Evolutionary conservation across 2,329 filamentous ascomycete species (phyloP).

Genomic region (Alternaria alternata): DNA sequence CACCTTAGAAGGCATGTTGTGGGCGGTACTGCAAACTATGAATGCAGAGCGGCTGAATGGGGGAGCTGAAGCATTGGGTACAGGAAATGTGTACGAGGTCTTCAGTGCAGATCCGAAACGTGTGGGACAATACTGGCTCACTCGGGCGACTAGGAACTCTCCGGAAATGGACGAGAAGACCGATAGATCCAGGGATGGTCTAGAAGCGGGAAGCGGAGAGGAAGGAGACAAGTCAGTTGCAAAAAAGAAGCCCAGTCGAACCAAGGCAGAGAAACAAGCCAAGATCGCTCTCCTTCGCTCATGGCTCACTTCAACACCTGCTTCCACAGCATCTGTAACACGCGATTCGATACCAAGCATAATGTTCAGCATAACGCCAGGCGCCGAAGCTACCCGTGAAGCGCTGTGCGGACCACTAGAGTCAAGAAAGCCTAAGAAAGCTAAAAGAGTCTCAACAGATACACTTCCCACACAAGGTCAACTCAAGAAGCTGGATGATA

Average conservation of each 20-base stretch:
- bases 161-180: not conserved
- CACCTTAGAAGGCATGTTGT: constrained; percentile 81
- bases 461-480: constrained; percentile 1
- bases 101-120: constrained; percentile 48
- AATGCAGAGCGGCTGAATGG: not conserved
- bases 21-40: constrained; percentile 62
- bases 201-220: constrained; percentile 13
- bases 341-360: constrained; percentile 22
- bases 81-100: constrained; percentile 22
- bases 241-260: constrained; percentile 49
- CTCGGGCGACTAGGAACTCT: constrained; percentile 18
- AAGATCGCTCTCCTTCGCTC: constrained; percentile 69
- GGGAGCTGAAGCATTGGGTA: not conserved
- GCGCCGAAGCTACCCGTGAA: constrained; percentile 12
- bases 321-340: constrained; percentile 15
- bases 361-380: constrained; percentile 21
- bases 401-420: constrained; percentile 21
- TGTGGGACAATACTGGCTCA: constrained; percentile 50
- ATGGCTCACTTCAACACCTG: constrained; percentile 35
- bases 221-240: constrained; percentile 25
- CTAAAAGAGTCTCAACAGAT: not conserved
- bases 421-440: constrained; percentile 9
- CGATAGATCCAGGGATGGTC: not conserved
- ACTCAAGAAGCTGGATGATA: constrained; percentile 74
- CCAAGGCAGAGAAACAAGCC: constrained; percentile 60